These are phyloP conservation scores for Crithidia bombi DNA, from an alignment of 208 protist species.

Conservation along the genomic window DNA sequence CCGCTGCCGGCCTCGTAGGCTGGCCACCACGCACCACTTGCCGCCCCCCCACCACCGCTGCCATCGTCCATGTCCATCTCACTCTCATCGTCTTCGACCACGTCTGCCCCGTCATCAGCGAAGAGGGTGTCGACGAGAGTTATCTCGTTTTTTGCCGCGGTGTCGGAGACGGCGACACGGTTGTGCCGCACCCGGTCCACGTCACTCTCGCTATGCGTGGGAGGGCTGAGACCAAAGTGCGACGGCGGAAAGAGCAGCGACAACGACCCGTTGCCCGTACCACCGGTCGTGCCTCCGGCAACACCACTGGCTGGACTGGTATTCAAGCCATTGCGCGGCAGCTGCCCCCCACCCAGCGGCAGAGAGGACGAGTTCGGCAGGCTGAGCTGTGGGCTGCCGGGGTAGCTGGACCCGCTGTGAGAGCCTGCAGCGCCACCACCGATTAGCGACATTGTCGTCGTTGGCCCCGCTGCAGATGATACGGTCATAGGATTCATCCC, in stretches of 20 bases:
- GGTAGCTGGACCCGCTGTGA: slow-evolving; percentile 16
- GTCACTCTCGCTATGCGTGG: slow-evolving; percentile 27
- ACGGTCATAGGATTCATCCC: not conserved
- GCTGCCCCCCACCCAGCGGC: not conserved
- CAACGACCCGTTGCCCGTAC: not conserved
- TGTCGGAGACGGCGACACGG: slow-evolving; percentile 56
- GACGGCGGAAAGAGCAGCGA: not conserved
- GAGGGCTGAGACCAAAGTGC: slow-evolving; percentile 1
- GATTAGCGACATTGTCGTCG: not conserved
- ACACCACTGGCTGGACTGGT: not conserved
- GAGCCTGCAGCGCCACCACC: not conserved
- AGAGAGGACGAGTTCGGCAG: slow-evolving; percentile 5
- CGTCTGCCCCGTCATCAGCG: slow-evolving; percentile 31
- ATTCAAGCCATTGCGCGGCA: not conserved
- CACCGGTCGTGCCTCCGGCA: not conserved
- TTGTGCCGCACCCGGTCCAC: slow-evolving; percentile 53
- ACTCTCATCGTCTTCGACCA: slow-evolving; percentile 44
- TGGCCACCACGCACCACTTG: slow-evolving; percentile 11
- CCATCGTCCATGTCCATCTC: slow-evolving; percentile 31
- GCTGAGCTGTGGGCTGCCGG: slow-evolving; percentile 25
- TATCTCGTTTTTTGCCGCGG: slow-evolving; percentile 45
- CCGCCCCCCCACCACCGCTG: slow-evolving; percentile 1
- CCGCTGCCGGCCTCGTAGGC: slow-evolving; percentile 7
- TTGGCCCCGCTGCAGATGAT: not conserved
- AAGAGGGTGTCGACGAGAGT: slow-evolving; percentile 56